Base-by-base conservation (phyloP, 495 filamentous ascomycete genomes). In the Neurospora cerealis region DNA sequence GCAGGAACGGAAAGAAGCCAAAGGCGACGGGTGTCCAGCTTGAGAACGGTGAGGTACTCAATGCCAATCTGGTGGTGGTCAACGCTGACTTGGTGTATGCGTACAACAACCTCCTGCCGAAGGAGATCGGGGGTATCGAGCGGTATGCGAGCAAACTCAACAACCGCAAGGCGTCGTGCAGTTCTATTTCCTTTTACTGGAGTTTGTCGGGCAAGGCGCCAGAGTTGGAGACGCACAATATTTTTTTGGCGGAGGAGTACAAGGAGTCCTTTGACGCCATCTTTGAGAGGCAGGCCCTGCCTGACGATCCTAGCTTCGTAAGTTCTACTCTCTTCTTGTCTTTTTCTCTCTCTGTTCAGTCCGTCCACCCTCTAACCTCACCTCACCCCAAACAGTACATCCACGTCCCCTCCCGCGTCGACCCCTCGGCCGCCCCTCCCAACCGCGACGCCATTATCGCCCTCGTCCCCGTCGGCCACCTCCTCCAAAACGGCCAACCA, bases 181-280 rank as follows among this genome's bases (percentile, higher is more conserved):
- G 88, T 77, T 90, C 88, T 46, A 91, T 93, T 54, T 92, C 89
- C 6, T 92, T 92, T 80, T 93, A 92, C 82, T 93, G 91, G 91
- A 85, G 86, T 24, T 84, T 93, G 34, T 79, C 86, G 72, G 78
- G 83, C 34, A 79, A 83, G 39, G 78, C 92, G 3, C 87, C 89
- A 0, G 84, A 89, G 74, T 82, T 93, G 2, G 80, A 82, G n/a
- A 86, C 89, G 10, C 91, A 93, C 78, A 93, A 93, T 75, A 91
- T 93, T 77, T 93, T 93, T 82, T 85, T 93, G 24, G 90, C 90
- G 7, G 87, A 91, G 72, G 83, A 89, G 73, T 93, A 92, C 80
- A 83, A 84, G 44, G 88, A 89, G 74, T 88, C 86, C 24, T 93
- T 93, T 78, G 90, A 92, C 80, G 83, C 85, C 69, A 93, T 93